phyloP scores from a whole-genome alignment of 768 basidiomycete genomes.

The Pleurotus eryngii region DNA sequence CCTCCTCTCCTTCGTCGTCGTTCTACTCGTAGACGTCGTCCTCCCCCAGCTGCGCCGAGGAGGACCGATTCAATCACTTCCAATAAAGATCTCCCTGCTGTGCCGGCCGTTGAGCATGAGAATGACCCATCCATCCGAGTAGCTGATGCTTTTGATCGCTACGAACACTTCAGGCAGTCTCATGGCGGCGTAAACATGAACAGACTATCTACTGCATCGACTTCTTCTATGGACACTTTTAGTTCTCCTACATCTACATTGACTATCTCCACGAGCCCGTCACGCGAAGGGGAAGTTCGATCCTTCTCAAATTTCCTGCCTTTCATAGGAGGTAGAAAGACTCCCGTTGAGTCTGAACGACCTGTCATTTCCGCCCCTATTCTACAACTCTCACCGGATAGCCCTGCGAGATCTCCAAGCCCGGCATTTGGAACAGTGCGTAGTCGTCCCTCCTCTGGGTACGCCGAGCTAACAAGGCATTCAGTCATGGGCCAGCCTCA shows the following conservation, averaged over 20 bases:
- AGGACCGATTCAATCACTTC: slow-evolving; percentile 26
- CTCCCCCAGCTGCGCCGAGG: slow-evolving; percentile 49
- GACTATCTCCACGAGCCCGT: slow-evolving; percentile 22
- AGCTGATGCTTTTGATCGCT: slow-evolving; percentile 88
- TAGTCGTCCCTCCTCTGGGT: slow-evolving; percentile 11
- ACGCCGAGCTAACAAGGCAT: slow-evolving; percentile 3
- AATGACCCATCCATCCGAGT: slow-evolving; percentile 42
- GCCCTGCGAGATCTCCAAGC: slow-evolving; percentile 41
- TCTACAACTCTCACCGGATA: slow-evolving; percentile 27
- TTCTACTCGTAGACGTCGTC: slow-evolving; percentile 34
- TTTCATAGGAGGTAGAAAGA: slow-evolving; percentile 61
- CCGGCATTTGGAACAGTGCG: slow-evolving; percentile 69
- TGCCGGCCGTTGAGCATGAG: slow-evolving; percentile 33
- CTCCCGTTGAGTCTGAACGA: slow-evolving; percentile 47
- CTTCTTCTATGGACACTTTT: slow-evolving; percentile 35
- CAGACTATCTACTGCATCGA: slow-evolving; percentile 63
- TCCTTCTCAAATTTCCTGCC: slow-evolving; percentile 52
- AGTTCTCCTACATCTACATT: slow-evolving; percentile 14
- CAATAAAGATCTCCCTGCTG: slow-evolving; percentile 51
- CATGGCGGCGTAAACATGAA: slow-evolving; percentile 38
- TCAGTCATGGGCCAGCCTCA: slow-evolving; percentile 90
- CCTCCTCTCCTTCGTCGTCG: slow-evolving; percentile 28
- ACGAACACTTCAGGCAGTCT: slow-evolving; percentile 74
- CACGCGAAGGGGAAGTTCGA: slow-evolving; percentile 28
- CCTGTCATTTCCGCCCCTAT: slow-evolving; percentile 72